These are phyloP conservation scores for Suillus alpinus DNA, from an alignment of 768 basidiomycete genomes.

Conservation along the genomic window DNA sequence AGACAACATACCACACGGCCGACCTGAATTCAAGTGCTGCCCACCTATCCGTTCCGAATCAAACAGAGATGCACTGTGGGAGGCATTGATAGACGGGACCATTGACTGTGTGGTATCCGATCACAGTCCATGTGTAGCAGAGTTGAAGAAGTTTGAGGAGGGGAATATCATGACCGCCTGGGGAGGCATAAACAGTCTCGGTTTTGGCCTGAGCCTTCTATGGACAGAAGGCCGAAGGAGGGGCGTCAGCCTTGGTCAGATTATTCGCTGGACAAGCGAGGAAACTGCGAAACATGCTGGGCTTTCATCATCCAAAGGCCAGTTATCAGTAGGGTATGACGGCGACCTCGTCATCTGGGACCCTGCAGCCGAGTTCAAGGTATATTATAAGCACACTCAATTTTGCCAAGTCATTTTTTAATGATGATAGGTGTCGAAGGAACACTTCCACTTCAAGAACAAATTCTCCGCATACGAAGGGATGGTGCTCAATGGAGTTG, in stretches of 20 bases:
- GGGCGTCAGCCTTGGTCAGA: constrained; percentile 53
- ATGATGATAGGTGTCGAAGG: constrained; percentile 62
- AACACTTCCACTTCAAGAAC: constrained; percentile 84
- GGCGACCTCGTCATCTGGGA: constrained; percentile 90
- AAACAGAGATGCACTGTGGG: constrained; percentile 80
- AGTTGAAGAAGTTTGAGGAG: constrained; percentile 73
- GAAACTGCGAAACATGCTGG: constrained; percentile 81
- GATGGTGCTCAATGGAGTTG: constrained; percentile 62
- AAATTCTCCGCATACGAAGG: constrained; percentile 91
- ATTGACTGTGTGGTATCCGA: constrained; percentile 96
- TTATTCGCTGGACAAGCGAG: constrained; percentile 74
- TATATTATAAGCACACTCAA: constrained; percentile 13
- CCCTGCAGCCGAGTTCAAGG: constrained; percentile 47
- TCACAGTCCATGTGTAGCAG: constrained; percentile 86
- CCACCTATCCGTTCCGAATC: constrained; percentile 79
- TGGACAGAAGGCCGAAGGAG: constrained; percentile 73
- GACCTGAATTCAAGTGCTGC: constrained; percentile 92
- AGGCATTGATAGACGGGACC: constrained; percentile 72
- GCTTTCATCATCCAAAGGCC: constrained; percentile 67
- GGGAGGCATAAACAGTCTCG: constrained; percentile 93
- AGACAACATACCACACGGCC: constrained; percentile 68
- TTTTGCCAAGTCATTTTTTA: constrained; percentile 7
- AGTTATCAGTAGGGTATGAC: constrained; percentile 68
- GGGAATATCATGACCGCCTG: constrained; percentile 88
- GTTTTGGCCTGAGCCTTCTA: constrained; percentile 82